Evolutionary conservation across 2,329 filamentous ascomycete genomes (phyloP).

Genomic region (Cytospora paraplurivora): DNA sequence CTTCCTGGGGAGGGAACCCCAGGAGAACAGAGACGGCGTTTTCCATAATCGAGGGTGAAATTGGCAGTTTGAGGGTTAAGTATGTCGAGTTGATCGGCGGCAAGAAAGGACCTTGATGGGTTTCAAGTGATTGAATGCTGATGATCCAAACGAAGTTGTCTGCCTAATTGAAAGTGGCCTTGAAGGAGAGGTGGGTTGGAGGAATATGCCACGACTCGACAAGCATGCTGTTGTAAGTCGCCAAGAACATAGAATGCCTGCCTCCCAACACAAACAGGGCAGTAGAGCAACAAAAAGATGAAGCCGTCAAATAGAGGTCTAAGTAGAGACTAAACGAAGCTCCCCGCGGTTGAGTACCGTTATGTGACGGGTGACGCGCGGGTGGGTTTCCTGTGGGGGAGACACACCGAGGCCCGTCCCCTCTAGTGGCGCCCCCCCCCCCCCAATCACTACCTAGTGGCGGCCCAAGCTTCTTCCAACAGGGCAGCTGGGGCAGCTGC

Average conservation of each 20-base stretch:
- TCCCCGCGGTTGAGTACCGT: not conserved
- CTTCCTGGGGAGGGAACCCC: constrained; percentile 43
- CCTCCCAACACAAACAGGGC: not conserved
- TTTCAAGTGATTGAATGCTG: not conserved
- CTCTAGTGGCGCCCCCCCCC: no score
- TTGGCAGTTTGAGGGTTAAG: not conserved
- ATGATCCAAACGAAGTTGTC: not conserved
- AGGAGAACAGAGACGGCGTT: constrained; percentile 42
- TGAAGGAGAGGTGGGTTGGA: not conserved
- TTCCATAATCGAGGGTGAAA: constrained; percentile 38
- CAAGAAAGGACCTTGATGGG: not conserved
- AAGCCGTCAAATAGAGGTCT: not conserved
- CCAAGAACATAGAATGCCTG: not conserved
- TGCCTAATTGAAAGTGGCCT: not conserved
- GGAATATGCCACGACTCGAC: not conserved
- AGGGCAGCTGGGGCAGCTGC: not conserved
- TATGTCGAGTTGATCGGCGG: not conserved
- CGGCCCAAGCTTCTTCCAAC: constrained; percentile 9
- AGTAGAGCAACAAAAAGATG: not conserved
- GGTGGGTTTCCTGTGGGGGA: not conserved
- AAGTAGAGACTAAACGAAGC: not conserved
- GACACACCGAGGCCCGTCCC: not conserved
- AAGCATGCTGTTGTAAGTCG: not conserved
- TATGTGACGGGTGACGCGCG: not conserved
- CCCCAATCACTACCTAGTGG: not conserved